These are phyloP conservation scores for Xerocomus potaroensis DNA, from an alignment of 768 basidiomycete species.

Conservation along the genomic window DNA sequence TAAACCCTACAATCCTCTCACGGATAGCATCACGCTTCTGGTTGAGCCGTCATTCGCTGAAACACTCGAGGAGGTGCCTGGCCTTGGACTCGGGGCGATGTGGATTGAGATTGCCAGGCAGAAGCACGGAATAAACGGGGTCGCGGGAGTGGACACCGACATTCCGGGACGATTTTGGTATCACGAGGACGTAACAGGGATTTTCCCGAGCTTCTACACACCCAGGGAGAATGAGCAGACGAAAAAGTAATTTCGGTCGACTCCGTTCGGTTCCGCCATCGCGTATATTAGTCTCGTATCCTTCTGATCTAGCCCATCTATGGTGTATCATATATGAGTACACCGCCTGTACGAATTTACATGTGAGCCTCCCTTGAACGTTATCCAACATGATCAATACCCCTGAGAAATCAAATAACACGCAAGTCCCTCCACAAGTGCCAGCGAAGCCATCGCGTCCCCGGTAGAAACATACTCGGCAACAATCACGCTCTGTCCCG, in stretches of 20 bases:
- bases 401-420: conserved; percentile 23
- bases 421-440: conserved; percentile 19
- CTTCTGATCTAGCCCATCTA: background rate
- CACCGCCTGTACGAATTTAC: conserved; percentile 3
- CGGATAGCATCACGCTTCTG: conserved; percentile 58
- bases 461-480: conserved; percentile 17
- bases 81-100: conserved; percentile 60
- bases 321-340: background rate
- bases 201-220: conserved; percentile 51
- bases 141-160: conserved; percentile 3
- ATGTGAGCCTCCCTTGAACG: background rate
- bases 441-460: conserved; percentile 9
- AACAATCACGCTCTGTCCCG: conserved; percentile 22
- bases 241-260: background rate
- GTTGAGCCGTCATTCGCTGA: conserved; percentile 44
- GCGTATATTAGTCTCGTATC: background rate
- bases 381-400: conserved; percentile 10
- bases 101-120: conserved; percentile 64
- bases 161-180: conserved; percentile 46
- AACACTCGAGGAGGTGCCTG: conserved; percentile 36
- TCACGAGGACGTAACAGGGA: conserved; percentile 49
- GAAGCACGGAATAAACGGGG: conserved; percentile 5
- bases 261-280: background rate
- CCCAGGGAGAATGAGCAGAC: conserved; percentile 14
- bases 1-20: conserved; percentile 45